Conservation (phyloP, 2,329 filamentous ascomycete genomes). For the Colletotrichum endophyticum region DNA sequence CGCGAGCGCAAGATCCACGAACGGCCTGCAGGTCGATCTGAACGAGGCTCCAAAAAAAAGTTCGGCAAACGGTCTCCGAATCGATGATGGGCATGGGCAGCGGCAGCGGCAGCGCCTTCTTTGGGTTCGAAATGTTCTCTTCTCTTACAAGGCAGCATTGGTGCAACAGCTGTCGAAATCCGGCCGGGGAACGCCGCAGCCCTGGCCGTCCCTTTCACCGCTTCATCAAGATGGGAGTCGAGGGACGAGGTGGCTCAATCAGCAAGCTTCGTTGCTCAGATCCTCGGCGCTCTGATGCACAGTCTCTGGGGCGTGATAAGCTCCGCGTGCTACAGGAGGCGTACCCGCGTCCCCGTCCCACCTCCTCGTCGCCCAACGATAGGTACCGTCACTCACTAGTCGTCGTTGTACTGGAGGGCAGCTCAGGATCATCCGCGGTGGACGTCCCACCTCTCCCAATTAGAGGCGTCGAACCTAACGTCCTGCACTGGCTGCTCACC, state of each 20-base stretch:
- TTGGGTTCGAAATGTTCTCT: background rate
- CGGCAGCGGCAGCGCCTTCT: background rate
- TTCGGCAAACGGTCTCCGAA: background rate
- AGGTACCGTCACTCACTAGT: background rate
- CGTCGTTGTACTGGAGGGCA: background rate
- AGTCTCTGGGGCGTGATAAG: conserved; percentile 12
- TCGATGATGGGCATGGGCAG: background rate
- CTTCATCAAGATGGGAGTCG: conserved; percentile 2
- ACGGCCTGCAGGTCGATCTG: background rate
- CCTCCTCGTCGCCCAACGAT: background rate
- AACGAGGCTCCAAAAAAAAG: background rate
- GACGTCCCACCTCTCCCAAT: background rate
- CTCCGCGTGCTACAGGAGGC: conserved; percentile 19
- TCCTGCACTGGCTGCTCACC: conserved; percentile 5
- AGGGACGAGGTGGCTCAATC: conserved; percentile 4
- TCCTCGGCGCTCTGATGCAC: conserved; percentile 19
- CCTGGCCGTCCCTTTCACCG: conserved; percentile 15
- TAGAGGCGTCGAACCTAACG: background rate
- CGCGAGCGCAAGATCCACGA: background rate
- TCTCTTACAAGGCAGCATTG: background rate
- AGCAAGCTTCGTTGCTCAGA: conserved; percentile 7
- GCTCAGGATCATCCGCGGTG: background rate
- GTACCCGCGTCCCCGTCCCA: conserved; percentile 4
- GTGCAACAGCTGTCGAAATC: conserved; percentile 2
- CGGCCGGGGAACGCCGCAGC: background rate